These are phyloP conservation scores for Pythium aphanidermatum DNA, from an alignment of 352 stramenopile species.

Conservation along the genomic window DNA sequence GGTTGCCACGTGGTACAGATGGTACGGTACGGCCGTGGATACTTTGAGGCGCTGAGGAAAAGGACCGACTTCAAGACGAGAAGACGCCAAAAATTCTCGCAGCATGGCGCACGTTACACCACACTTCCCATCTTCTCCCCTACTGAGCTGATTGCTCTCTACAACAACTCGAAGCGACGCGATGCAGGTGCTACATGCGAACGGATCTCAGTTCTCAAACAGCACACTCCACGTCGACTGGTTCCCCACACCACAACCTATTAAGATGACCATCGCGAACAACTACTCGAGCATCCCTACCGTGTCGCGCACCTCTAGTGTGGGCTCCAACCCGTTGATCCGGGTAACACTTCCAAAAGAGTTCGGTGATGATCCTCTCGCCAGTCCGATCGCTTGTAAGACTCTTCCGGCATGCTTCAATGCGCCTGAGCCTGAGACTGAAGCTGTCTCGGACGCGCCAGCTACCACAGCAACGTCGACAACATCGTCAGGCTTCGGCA, in stretches of 20 bases:
- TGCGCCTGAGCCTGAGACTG: neutral
- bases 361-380: slow-evolving; percentile 17
- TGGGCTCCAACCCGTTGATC: slow-evolving; percentile 21
- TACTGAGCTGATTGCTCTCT: too few relatives aligned
- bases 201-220: slow-evolving; percentile 11
- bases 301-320: slow-evolving; percentile 11
- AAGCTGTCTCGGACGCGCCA: neutral
- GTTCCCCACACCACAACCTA: slow-evolving; percentile 11
- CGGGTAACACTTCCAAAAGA: slow-evolving; percentile 19
- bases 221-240: neutral
- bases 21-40: too few relatives aligned
- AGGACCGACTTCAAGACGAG: too few relatives aligned
- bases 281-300: neutral
- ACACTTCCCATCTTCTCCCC: too few relatives aligned
- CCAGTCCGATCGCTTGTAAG: slow-evolving; percentile 12
- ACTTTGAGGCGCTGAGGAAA: too few relatives aligned
- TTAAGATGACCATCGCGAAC: slow-evolving; percentile 19
- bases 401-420: slow-evolving; percentile 7
- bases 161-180: too few relatives aligned
- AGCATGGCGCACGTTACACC: too few relatives aligned
- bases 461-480: neutral
- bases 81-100: too few relatives aligned
- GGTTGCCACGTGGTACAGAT: too few relatives aligned
- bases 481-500: slow-evolving; percentile 8
- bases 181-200: slow-evolving; percentile 3